Evolutionary conservation across 2,329 filamentous ascomycete species (phyloP), one percentile per base, ranked within the genome.

Genomic region (Neofusicoccum sp.): DNA sequence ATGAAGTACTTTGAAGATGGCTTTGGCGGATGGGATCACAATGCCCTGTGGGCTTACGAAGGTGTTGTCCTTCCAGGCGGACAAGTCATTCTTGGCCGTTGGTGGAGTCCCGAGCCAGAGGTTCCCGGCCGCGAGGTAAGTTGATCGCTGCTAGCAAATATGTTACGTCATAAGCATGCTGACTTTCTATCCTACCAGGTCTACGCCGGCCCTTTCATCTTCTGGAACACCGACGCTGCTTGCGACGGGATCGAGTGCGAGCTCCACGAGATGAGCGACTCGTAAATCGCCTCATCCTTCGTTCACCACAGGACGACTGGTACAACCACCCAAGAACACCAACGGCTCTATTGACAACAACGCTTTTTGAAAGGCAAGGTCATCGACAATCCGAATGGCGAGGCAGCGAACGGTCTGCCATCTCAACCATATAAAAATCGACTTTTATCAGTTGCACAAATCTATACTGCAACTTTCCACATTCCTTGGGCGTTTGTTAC

Each of bases 1-100:
- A 81, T 85, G 77, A 84, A 83, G 69, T 82, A 83, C 66, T 81
- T 77, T 65, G 63, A 73, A 7, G 65, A 73, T 0, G 59, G 72
- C 54, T 28, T 66, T 4, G 61, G 72, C 59, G 71, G 75, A 31
- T 54, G 60, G 7, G 74, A 77, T n/a, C 68, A 71, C 14, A 56
- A 56, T 6, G 66, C 69, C n/a, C 70, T 81, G 2, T 83, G 80
- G 79, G 80, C 79, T 1, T 81, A 82, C 43, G 80, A 83, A 67
- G 81, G 80, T 4, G 75, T 82, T 4, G 79, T 82, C 7, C 64
- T 83, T 28, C 81, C 81, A 0, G 81, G 81, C 12, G 78, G 77
- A 3, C 70, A 78, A 60, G 76, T 83, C 59, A 79, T 83, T 39
- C 34, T 83, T 1, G 81, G 81, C 1, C 73, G 81, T 4, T 83